These are phyloP conservation scores for Magnolia kwangsiensis DNA, from an alignment of 164 flowering plant species.

Conservation along the genomic window DNA sequence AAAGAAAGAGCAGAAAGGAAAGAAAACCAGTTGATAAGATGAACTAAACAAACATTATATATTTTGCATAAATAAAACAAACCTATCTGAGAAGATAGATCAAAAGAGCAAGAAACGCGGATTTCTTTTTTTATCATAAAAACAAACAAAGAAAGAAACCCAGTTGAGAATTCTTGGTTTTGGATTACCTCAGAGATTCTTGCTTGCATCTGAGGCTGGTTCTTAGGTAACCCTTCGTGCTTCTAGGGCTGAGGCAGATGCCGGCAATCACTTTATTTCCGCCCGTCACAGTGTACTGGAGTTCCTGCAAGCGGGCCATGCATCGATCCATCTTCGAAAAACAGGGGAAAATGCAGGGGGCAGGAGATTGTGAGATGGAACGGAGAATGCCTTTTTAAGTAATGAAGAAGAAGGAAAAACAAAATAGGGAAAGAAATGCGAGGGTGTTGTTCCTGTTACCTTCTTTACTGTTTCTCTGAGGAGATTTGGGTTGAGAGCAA, in stretches of 20 bases:
- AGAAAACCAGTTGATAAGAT: neutral
- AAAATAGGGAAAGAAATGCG: neutral
- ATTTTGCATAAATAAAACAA: neutral
- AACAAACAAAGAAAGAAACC: neutral
- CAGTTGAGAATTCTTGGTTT: neutral
- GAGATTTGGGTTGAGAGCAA: conserved; percentile 66
- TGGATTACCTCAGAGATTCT: conserved; percentile 60
- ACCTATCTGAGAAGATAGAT: neutral
- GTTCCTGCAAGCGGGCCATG: conserved; percentile 86
- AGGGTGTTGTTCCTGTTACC: conserved; percentile 28
- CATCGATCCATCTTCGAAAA: conserved; percentile 74
- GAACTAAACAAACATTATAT: neutral
- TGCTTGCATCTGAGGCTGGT: conserved; percentile 92
- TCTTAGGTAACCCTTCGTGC: conserved; percentile 63
- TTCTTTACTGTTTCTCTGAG: conserved; percentile 78
- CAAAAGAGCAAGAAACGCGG: neutral
- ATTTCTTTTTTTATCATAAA: neutral
- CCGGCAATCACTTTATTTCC: conserved; percentile 65
- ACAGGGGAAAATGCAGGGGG: conserved; percentile 6
- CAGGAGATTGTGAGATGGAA: neutral
- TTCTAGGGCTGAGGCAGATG: conserved; percentile 68
- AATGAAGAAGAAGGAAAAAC: neutral
- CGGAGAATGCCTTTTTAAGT: neutral
- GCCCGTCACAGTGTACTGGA: conserved; percentile 79
- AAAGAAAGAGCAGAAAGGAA: neutral